Evolutionary conservation across 1,284 basidiomycete species (phyloP), one percentile per base, ranked within the genome.

Genomic region (Moesziomyces sp.): DNA sequence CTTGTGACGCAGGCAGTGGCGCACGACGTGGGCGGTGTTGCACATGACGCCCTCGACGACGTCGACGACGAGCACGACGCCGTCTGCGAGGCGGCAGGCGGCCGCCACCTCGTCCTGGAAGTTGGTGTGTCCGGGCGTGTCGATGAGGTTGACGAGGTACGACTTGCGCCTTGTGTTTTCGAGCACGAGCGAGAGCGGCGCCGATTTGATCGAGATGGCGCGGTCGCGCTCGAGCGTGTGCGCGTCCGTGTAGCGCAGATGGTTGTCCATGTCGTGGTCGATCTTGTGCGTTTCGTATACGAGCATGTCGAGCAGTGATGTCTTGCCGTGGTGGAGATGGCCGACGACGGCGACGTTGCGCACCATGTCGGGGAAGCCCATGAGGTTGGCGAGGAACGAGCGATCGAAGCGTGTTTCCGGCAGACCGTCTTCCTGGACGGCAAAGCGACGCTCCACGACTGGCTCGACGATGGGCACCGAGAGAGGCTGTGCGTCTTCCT

Each of bases 71-170:
- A 99, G 86, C 3, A 99, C 85, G 40, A 97, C 91, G 56, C 97
- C 97, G 83, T 99, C 97, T n/a, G 89, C 91, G 24, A 98, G 86
- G 40, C 96, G 89, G 60, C 94, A 89, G 3, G 92, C 88, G 19
- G 91, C 90, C 6, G 94, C 94, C 14, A 96, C 94, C 86, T 99
- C 97, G 83, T 99, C 97, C 55, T 76, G 66, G 84, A 99, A 99
- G 86, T 99, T 99, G 68, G 95, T 92, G 83, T 99, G 97, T 26
- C 97, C 97, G 1, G 97, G 97, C 0, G 97, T 99, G 86, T 99
- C 97, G 81, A 99, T 91, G 44, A 98, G 85, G 85, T 99, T 96
- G 68, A 98, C 84, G 8, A 99, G 88, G 85, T 95, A 91, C 3
- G 93, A 97, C 87, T 99, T 99, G 65, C 93, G 93, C 42, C 88